phyloP scores from a whole-genome alignment of 495 filamentous ascomycete genomes.

The Penicillium nucicola region DNA sequence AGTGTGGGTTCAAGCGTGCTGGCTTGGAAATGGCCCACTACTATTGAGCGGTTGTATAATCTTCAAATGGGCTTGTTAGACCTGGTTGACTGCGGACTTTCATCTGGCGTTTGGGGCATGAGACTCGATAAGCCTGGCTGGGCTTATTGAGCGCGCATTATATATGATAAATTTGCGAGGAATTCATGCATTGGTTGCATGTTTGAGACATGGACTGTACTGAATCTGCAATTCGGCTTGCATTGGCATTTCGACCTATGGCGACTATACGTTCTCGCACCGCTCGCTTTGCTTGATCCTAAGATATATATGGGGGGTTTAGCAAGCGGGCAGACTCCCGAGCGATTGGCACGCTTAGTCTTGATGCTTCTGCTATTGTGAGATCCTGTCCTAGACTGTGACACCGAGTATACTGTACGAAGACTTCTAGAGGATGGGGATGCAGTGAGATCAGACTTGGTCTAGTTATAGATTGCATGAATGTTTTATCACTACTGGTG shows the following conservation, averaged over 20 bases:
- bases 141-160: constrained; percentile 6
- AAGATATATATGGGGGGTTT: background rate
- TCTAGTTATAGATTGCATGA: background rate
- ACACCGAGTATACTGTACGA: background rate
- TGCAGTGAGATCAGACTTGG: background rate
- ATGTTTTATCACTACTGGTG: background rate
- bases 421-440: background rate
- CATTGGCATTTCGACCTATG: background rate
- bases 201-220: background rate
- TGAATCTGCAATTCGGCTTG: background rate
- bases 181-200: background rate
- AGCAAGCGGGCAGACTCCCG: background rate
- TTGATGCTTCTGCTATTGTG: background rate
- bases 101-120: constrained; percentile 15
- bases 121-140: constrained; percentile 2
- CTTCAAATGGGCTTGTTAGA: constrained; percentile 1
- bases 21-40: constrained; percentile 98
- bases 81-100: background rate
- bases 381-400: background rate
- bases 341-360: background rate
- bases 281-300: background rate
- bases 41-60: constrained; percentile 49
- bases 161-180: background rate
- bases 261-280: background rate
- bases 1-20: constrained; percentile 92